Conservation (phyloP, 1,284 basidiomycete genomes). For the Rhodotorula sp. region DNA sequence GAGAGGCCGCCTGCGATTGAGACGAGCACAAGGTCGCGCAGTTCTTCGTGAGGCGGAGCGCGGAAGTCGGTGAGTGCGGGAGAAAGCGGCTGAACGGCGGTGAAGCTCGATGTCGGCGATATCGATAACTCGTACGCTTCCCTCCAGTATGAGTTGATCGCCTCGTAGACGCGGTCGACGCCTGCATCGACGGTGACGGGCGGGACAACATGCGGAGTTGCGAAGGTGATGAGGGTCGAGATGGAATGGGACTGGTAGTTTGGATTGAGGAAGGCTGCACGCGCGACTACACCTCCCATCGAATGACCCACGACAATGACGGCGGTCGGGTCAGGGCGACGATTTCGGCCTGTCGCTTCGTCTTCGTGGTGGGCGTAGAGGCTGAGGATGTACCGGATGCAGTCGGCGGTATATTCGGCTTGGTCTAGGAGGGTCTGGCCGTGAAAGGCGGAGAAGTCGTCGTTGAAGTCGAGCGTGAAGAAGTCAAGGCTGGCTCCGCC, state of each 20-base stretch:
- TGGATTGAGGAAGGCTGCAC: slow-evolving; percentile 62
- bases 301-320: slow-evolving; percentile 88
- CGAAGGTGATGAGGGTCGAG: slow-evolving; percentile 86
- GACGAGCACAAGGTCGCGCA: slow-evolving; percentile 60
- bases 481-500: slow-evolving; percentile 64
- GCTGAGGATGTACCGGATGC: slow-evolving; percentile 73
- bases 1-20: slow-evolving; percentile 90
- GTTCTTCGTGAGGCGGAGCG: slow-evolving; percentile 6
- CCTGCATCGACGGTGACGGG: slow-evolving; percentile 82
- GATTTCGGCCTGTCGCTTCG: slow-evolving; percentile 2
- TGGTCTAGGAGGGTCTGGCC: slow-evolving; percentile 83
- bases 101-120: background rate
- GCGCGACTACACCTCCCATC: slow-evolving; percentile 96
- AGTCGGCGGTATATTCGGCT: slow-evolving; percentile 69
- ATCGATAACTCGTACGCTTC: slow-evolving; percentile 35
- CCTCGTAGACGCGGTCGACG: slow-evolving; percentile 69
- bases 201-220: slow-evolving; percentile 83
- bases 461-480: slow-evolving; percentile 92
- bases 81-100: slow-evolving; percentile 44
- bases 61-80: slow-evolving; percentile 2
- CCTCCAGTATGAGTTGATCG: slow-evolving; percentile 49
- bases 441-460: slow-evolving; percentile 95
- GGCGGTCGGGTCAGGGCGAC: slow-evolving; percentile 40
- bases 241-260: slow-evolving; percentile 52
- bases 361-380: slow-evolving; percentile 59